These are phyloP conservation scores for Austroboletus niveus DNA, from an alignment of 1,284 basidiomycete genomes.

Conservation along the genomic window DNA sequence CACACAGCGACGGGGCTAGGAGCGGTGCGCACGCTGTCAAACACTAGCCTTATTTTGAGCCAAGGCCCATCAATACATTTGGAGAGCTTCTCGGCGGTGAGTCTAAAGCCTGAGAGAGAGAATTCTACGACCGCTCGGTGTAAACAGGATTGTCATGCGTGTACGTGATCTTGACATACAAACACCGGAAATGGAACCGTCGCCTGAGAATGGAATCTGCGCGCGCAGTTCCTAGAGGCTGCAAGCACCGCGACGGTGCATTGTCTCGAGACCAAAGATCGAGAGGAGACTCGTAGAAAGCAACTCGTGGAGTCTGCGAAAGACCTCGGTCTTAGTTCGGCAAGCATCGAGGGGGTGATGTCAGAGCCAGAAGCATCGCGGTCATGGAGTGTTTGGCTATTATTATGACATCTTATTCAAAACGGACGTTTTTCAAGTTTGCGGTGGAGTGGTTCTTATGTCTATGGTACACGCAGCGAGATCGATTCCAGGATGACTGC, in stretches of 20 bases:
- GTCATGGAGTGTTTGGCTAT: constrained; percentile 8
- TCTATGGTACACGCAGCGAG: constrained; percentile 2
- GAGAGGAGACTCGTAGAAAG: constrained; percentile 17
- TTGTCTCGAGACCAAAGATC: constrained; percentile 8
- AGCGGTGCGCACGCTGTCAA: constrained; percentile 25
- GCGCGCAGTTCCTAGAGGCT: constrained; percentile 1
- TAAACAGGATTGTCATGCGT: constrained; percentile 10
- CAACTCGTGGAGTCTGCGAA: constrained; percentile 14
- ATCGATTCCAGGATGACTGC: not conserved
- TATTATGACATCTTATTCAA: constrained; percentile 7
- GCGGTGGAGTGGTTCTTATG: constrained; percentile 2
- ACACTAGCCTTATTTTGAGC: constrained; percentile 9
- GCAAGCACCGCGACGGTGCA: constrained; percentile 5
- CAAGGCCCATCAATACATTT: constrained; percentile 11
- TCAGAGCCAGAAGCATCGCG: constrained; percentile 19
- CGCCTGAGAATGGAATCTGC: constrained; percentile 26
- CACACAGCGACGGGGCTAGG: constrained; percentile 12
- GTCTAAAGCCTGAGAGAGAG: constrained; percentile 29
- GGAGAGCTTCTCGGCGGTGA: constrained; percentile 12
- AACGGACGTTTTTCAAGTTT: constrained; percentile 1
- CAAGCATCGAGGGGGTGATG: constrained; percentile 13
- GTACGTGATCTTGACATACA: constrained; percentile 29
- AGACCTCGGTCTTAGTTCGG: constrained; percentile 22
- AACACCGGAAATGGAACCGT: constrained; percentile 11
- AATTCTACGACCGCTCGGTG: constrained; percentile 9